Conservation (phyloP, 768 basidiomycete species). For the Serendipita sp. region DNA sequence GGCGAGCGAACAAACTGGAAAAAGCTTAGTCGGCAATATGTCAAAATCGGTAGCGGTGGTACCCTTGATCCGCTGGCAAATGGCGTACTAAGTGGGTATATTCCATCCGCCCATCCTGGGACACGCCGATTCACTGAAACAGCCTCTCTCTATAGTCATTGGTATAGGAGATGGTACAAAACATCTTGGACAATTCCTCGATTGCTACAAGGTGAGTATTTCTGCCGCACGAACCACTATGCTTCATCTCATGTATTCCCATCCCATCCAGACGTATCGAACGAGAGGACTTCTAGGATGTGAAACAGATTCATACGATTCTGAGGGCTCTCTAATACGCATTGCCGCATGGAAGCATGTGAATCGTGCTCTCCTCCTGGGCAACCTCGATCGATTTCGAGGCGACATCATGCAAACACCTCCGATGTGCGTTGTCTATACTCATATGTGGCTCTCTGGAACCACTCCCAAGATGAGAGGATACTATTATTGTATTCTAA, state of each 20-base stretch:
- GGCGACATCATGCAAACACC: conserved; percentile 85
- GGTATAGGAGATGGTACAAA: conserved; percentile 87
- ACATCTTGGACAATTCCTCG: conserved; percentile 61
- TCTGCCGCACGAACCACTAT: not conserved
- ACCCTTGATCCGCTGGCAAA: conserved; percentile 94
- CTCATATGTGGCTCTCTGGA: not conserved
- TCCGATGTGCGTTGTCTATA: conserved; percentile 49
- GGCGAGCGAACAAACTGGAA: conserved; percentile 17
- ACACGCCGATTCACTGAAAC: not conserved
- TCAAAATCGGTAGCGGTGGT: conserved; percentile 87
- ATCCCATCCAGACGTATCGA: conserved; percentile 55
- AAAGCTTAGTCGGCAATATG: conserved; percentile 20
- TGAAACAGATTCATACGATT: conserved; percentile 89
- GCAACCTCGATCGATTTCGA: conserved; percentile 50
- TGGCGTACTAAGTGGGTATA: conserved; percentile 65
- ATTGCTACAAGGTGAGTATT: conserved; percentile 68
- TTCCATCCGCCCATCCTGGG: conserved; percentile 7
- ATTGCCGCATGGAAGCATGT: conserved; percentile 70
- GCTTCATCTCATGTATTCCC: not conserved
- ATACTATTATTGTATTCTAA: not conserved
- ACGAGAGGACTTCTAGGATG: conserved; percentile 85
- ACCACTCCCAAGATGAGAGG: not conserved
- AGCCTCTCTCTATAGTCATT: conserved; percentile 26
- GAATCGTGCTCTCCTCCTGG: conserved; percentile 58
- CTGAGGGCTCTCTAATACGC: conserved; percentile 67